phyloP scores from a whole-genome alignment of 192 early-diverging fungal genomes.

The Dissophora ornata region DNA sequence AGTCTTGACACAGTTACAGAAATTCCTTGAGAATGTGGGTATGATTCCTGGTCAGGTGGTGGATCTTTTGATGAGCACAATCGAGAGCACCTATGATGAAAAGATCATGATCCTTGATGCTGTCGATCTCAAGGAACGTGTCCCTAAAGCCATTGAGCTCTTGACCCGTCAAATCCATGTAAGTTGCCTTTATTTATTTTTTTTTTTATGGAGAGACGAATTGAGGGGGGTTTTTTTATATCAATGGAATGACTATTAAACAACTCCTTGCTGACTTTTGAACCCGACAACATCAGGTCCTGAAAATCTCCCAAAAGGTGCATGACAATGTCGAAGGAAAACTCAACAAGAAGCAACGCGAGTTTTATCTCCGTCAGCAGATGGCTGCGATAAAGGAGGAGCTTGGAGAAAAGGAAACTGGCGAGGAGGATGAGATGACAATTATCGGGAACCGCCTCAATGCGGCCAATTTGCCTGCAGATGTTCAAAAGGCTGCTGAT shows the following conservation, averaged over 20 bases:
- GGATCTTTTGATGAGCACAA: conserved; percentile 76
- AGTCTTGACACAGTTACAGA: conserved; percentile 68
- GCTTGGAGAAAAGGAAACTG: conserved; percentile 73
- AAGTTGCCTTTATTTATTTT: background rate
- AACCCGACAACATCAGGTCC: too few relatives aligned
- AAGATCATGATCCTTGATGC: conserved; percentile 71
- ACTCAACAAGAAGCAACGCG: conserved; percentile 83
- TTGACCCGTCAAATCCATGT: conserved; percentile 78
- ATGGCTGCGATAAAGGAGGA: conserved; percentile 87
- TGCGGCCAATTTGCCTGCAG: conserved; percentile 68
- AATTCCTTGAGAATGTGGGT: conserved; percentile 67
- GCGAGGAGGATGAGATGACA: conserved; percentile 74
- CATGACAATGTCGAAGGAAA: conserved; percentile 78
- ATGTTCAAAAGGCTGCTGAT: conserved; percentile 67
- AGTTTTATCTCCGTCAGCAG: conserved; percentile 84
- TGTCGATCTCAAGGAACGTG: conserved; percentile 65
- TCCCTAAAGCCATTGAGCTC: conserved; percentile 67
- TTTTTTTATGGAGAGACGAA: too few relatives aligned
- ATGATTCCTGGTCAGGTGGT: conserved; percentile 67
- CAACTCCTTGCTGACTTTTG: too few relatives aligned
- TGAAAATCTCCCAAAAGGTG: conserved; percentile 83
- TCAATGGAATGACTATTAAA: too few relatives aligned
- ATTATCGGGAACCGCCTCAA: conserved; percentile 66
- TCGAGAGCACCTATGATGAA: conserved; percentile 77
- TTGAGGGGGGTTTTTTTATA: too few relatives aligned